phyloP scores from a whole-genome alignment of 495 filamentous ascomycete species.

The Xylaria venustula region DNA sequence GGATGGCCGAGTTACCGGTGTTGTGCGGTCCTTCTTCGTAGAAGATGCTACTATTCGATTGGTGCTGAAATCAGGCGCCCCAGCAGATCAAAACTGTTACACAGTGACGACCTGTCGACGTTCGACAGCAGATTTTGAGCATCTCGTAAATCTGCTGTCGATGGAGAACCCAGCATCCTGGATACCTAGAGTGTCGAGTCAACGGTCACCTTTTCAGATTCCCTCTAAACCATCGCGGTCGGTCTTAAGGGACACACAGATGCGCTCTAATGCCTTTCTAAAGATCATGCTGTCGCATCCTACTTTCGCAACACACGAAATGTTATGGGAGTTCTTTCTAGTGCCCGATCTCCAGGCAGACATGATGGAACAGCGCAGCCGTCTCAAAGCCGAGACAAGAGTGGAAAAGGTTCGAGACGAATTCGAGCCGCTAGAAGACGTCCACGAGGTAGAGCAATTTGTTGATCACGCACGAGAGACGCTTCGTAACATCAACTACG shows the following conservation, averaged over 20 bases:
- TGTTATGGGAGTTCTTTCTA: conserved; percentile 98
- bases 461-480: conserved; percentile 84
- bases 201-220: conserved; percentile 87
- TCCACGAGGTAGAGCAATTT: conserved; percentile 91
- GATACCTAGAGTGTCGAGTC: conserved; percentile 75
- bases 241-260: conserved; percentile 81
- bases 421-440: conserved; percentile 77
- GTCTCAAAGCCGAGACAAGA: conserved; percentile 78
- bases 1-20: conserved; percentile 83
- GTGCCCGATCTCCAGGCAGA: conserved; percentile 90
- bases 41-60: conserved; percentile 94
- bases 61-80: conserved; percentile 89
- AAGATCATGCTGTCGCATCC: conserved; percentile 83
- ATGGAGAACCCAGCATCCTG: conserved; percentile 95
- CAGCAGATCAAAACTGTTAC: conserved; percentile 62
- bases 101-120: conserved; percentile 92
- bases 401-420: conserved; percentile 85
- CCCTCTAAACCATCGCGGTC: conserved; percentile 87
- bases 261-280: conserved; percentile 82
- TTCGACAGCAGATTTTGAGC: conserved; percentile 89
- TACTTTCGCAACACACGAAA: conserved; percentile 94
- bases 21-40: conserved; percentile 96
- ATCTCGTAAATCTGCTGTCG: conserved; percentile 80
- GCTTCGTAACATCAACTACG: conserved; percentile 76
- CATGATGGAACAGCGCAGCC: conserved; percentile 85